Base-by-base conservation (phyloP, 2,329 filamentous ascomycete species). In the Podosphaera leucotricha region DNA sequence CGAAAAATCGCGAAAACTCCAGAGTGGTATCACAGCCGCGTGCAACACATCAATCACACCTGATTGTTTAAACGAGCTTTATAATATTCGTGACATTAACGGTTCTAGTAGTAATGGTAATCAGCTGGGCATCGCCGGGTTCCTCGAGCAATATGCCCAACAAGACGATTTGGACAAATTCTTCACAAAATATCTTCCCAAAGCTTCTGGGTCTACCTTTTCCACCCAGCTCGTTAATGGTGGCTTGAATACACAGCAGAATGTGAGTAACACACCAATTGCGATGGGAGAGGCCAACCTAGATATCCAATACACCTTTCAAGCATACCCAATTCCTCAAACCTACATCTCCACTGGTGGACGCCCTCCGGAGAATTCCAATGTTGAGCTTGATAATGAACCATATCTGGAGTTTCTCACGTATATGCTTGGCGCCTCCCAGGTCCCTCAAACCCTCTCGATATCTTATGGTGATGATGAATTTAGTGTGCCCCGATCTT, bases 351-450 rank as follows among this genome's bases (percentile, higher is more conserved):
- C 66, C 2, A 72, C 69, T 7, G 72, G 67, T 20, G 72, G 72
- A 16, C 69, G 68, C 53, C 59, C 63, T 10, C 64, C 71, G 0
- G 71, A 68, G 56, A 64, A 71, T 36, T 50, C 62, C 4, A 43
- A 43, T 7, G 50, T 57, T 50, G 44, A 62, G 57, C 67, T 75
- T 56, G 66, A 64, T 50, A 82, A 81, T 56, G 78, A 83, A 60
- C 76, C 76, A 0, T 81, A 80, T 57, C 62, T 80, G 1, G 65
- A 65, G 13, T 80, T 71, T 62, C 62, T 80, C 6, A 64, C 70
- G 45, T 71, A 72, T 56, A 56, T 79, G 1, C 68, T 71, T 49
- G 52, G 59, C 0, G 66, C 67, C 47, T 52, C 59, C 18, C 58
- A 67, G 44, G 62, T 81, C 1, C 76, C 77, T 0, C 70, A 72